Evolutionary conservation across 352 stramenopile species (phyloP).

Genomic region (Globisporangium canariense): DNA sequence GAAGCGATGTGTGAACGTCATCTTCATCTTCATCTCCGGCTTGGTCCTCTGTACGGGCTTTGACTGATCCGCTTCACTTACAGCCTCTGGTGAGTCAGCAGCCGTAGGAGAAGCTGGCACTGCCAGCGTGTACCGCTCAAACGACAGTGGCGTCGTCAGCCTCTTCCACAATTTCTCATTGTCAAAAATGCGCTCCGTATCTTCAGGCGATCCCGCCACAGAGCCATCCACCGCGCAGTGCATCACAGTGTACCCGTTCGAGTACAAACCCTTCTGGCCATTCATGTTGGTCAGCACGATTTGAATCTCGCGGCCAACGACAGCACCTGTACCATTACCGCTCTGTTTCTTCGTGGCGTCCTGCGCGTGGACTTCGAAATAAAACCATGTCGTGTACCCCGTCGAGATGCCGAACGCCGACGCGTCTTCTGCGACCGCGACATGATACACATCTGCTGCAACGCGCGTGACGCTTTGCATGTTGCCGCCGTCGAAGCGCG

Average conservation of each 20-base stretch:
- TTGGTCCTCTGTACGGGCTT: constrained; percentile 1
- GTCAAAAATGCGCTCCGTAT: constrained; percentile 23
- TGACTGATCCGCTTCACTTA: background rate
- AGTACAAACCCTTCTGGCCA: constrained; percentile 34
- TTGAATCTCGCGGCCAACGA: constrained; percentile 14
- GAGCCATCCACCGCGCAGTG: constrained; percentile 22
- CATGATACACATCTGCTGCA: constrained; percentile 21
- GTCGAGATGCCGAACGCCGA: constrained; percentile 34
- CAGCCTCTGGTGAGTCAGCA: background rate
- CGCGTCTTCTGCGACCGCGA: constrained; percentile 43
- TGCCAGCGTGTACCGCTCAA: constrained; percentile 32
- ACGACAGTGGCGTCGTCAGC: constrained; percentile 31
- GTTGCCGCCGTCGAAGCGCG: constrained; percentile 39
- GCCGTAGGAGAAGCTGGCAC: background rate
- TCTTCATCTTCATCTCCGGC: constrained; percentile 40
- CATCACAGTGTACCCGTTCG: constrained; percentile 32
- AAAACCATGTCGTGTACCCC: constrained; percentile 45
- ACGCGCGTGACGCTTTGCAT: constrained; percentile 21
- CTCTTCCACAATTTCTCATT: constrained; percentile 34
- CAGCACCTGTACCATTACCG: background rate
- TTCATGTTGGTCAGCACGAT: constrained; percentile 44
- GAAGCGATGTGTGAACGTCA: constrained; percentile 47
- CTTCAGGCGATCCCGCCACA: background rate
- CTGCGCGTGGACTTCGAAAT: constrained; percentile 28
- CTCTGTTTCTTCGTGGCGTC: background rate